Conservation (phyloP, 768 basidiomycete species). For the Grammothele lineata region DNA sequence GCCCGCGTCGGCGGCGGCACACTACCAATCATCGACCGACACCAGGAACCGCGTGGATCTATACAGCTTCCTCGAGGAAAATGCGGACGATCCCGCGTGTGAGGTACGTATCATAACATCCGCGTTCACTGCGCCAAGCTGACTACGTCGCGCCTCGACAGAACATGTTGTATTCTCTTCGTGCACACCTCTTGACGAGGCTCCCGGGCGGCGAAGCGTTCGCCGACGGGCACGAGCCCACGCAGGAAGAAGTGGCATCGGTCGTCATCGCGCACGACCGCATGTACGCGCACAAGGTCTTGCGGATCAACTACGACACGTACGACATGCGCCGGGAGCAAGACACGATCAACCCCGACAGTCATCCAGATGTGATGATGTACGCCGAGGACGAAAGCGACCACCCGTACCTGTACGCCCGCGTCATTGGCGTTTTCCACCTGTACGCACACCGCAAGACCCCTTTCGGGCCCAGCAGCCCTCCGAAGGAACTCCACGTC, state of each 20-base stretch:
- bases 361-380: conserved; percentile 30
- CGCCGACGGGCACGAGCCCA: background rate
- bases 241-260: background rate
- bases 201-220: background rate
- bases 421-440: conserved; percentile 27
- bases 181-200: background rate
- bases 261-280: conserved; percentile 10
- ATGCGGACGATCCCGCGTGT: too few relatives aligned
- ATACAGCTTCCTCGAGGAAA: too few relatives aligned
- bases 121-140: too few relatives aligned
- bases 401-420: conserved; percentile 28
- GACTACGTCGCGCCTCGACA: too few relatives aligned
- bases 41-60: too few relatives aligned
- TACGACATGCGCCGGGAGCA: conserved; percentile 39
- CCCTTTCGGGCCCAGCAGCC: conserved; percentile 12
- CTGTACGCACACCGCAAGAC: conserved; percentile 21
- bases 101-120: too few relatives aligned
- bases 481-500: conserved; percentile 23
- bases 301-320: conserved; percentile 37
- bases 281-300: conserved; percentile 28
- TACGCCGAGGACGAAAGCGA: background rate
- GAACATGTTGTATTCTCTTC: background rate
- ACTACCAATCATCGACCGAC: too few relatives aligned
- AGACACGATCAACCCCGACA: conserved; percentile 37
- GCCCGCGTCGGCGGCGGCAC: too few relatives aligned